Evolutionary conservation across 2,329 filamentous ascomycete genomes (phyloP).

Genomic region (Chrysoporthe cubensis): DNA sequence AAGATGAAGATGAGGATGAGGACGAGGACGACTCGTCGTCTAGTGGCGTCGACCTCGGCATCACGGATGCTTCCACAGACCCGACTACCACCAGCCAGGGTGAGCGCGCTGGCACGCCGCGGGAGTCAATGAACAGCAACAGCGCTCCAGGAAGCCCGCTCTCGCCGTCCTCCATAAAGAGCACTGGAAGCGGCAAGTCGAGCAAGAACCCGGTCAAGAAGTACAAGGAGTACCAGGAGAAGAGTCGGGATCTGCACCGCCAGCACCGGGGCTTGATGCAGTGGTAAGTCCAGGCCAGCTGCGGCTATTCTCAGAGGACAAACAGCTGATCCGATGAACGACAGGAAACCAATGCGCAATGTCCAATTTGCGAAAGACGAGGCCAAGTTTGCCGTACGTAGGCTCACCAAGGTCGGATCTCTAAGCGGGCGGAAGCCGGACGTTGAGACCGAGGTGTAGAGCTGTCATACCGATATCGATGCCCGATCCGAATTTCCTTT

Average conservation of each 20-base stretch:
- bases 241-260: conserved; percentile 76
- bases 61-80: conserved; percentile 57
- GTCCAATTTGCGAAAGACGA: conserved; percentile 87
- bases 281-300: conserved; percentile 57
- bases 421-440: conserved; percentile 83
- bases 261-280: conserved; percentile 93
- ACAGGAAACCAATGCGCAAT: conserved; percentile 76
- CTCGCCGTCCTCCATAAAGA: conserved; percentile 31
- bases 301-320: not conserved
- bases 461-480: no score
- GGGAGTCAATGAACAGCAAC: conserved; percentile 32
- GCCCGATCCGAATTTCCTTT: not conserved
- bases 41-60: conserved; percentile 58
- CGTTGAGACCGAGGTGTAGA: conserved; percentile 75
- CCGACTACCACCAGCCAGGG: conserved; percentile 17
- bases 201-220: conserved; percentile 59
- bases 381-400: conserved; percentile 75
- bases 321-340: not conserved
- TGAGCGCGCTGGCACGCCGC: conserved; percentile 26
- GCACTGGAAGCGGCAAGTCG: conserved; percentile 34
- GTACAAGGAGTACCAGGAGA: conserved; percentile 66
- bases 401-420: conserved; percentile 76
- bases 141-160: conserved; percentile 31
- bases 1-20: conserved; percentile 46
- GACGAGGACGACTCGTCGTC: conserved; percentile 40